Evolutionary conservation across 108 stramenopile genomes (phyloP), one percentile per base, ranked within the genome.

Genomic region (Skeletonema marinoi): DNA sequence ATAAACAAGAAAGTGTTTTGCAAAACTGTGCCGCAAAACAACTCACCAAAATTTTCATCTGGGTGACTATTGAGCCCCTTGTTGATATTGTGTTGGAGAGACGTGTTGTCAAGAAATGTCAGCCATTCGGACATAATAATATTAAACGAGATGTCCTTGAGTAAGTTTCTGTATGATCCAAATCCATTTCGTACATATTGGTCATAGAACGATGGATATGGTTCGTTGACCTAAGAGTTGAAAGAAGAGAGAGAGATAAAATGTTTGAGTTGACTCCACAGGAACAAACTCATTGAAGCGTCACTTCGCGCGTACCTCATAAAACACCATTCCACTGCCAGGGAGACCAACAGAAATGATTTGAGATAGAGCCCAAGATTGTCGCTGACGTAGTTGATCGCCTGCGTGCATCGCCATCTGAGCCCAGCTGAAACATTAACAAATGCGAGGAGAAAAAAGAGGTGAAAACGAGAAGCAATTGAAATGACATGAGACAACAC

Each of bases 371-470:
- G 82, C 86, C 84, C 84, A 88, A 8, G 86, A 80, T 8, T 82
- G 58, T 2, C 84, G 66, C 66, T 88, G 88, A 7, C 88, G 61
- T 14, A 88, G 74, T 60, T 87, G 86, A 62, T 87, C 88, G 3
- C 69, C 60, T 0, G 78, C 82, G 8, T 29, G 21, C 31, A 88
- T 54, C 7, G 79, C 79, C 0, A 84, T 17, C 12, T 60, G 56
- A 16, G 48, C 62, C 85, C 85, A 88, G 9, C 54, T 56, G 25
- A 56, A 56, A 25, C 0, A 25, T 29, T 2, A 50, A 4, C 2
- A 50, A 8, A 56, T 7, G 6, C 14, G n/a, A n/a, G n/a, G 25
- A 9, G 21, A 6, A 6, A 56, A 56, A 29, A 25, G 54, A 29
- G 54, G n/a, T 56, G 54, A 56, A n/a, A n/a, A n/a, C n/a, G n/a